Evolutionary conservation across 345 rosid genomes (phyloP), one percentile per base, ranked within the genome.

Genomic region (Raphanus sativus): DNA sequence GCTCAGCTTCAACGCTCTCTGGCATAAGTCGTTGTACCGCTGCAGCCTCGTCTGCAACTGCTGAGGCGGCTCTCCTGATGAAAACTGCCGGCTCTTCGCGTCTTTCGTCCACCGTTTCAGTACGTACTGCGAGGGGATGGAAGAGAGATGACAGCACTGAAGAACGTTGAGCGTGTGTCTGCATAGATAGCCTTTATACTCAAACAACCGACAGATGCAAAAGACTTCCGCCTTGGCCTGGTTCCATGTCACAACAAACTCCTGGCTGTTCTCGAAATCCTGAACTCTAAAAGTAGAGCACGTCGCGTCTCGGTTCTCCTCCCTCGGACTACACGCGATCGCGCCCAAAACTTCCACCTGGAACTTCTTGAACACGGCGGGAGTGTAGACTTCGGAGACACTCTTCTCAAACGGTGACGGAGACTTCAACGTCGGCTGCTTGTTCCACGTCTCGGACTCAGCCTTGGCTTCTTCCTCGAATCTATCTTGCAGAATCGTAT

Each of bases 401-500:
- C 85, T 79, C 80, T 89, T 89, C 85, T 87, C 93, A 83, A 86
- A 85, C 42, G 93, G 93, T 0, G 93, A 89, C 3, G 93, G 91
- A 76, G 93, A 89, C 83, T 82, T 89, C 80, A 89, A 38, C 36
- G 85, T 16, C 29, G 91, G 93, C 77, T 81, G 87, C 69, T 86
- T 87, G 82, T 84, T 83, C 89, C 87, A 84, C 15, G 85, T 84
- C 74, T 89, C 93, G 24, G 84, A 84, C 82, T 86, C 89, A 56
- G 93, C 93, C 71, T 86, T 85, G 60, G 91, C 89, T 82, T 89
- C 93, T 81, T 87, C 93, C 58, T 89, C 93, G 34, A 76, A 89
- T 73, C 88, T 85, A 62, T 87, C 89, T 78, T 80, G 91, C 62
- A 89, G 40, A 66, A 89, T 80, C 15, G 84, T 61, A 77, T 83